phyloP scores from a whole-genome alignment of 2,329 filamentous ascomycete genomes.

The Clarireedia homoeocarpa region DNA sequence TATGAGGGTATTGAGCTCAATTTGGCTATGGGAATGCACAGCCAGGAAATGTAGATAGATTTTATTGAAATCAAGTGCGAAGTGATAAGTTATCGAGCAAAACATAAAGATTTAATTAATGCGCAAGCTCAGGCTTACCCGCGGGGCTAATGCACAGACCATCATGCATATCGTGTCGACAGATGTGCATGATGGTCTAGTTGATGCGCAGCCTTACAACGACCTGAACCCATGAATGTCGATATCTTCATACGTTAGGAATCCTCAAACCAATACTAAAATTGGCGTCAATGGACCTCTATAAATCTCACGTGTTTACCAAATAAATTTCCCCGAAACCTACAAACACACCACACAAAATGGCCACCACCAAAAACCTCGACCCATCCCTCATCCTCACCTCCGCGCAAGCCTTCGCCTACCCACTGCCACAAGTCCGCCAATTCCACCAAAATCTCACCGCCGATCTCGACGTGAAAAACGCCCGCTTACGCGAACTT shows the following conservation, averaged over 20 bases:
- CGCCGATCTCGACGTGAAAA: constrained; percentile 53
- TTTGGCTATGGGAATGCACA: too few species aligned
- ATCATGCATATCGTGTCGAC: too few species aligned
- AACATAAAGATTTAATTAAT: neutral
- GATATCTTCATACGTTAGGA: too few species aligned
- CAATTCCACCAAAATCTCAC: constrained; percentile 54
- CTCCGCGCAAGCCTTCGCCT: constrained; percentile 29
- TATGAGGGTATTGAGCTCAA: too few species aligned
- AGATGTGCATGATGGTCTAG: too few species aligned
- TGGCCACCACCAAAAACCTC: constrained; percentile 31
- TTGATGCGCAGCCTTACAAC: too few species aligned
- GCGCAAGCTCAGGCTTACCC: neutral
- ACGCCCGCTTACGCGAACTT: constrained; percentile 52
- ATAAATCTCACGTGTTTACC: neutral
- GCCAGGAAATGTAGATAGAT: too few species aligned
- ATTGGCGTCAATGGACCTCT: neutral
- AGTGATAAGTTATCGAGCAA: neutral
- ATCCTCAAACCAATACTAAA: neutral
- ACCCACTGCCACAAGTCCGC: constrained; percentile 57
- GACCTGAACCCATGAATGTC: too few species aligned
- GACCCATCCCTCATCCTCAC: constrained; percentile 46
- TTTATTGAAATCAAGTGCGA: neutral
- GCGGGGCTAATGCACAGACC: neutral
- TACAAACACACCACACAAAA: neutral
- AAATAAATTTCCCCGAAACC: neutral